phyloP scores from a whole-genome alignment of 2,329 filamentous ascomycete species.

The Colletotrichum sp. region DNA sequence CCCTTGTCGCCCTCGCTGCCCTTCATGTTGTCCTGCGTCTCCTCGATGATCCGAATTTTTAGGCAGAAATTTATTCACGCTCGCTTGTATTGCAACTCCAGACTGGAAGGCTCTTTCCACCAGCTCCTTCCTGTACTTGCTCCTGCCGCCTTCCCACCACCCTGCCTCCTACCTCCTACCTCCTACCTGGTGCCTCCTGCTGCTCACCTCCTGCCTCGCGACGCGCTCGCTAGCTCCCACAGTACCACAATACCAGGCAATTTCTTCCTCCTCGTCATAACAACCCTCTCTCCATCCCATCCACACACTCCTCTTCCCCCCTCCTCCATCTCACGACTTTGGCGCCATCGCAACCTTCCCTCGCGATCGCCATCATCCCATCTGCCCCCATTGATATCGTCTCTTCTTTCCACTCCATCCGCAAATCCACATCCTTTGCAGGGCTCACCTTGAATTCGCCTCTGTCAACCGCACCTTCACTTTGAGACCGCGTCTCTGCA shows the following conservation, averaged over 20 bases:
- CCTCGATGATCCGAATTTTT: neutral
- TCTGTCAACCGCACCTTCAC: neutral
- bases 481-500: neutral
- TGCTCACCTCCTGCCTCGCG: neutral
- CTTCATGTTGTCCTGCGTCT: neutral
- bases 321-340: neutral
- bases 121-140: neutral
- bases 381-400: neutral
- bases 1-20: neutral
- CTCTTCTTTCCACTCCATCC: neutral
- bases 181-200: neutral
- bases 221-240: neutral
- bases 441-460: neutral
- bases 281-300: neutral
- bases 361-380: neutral
- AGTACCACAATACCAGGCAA: neutral
- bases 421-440: neutral
- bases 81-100: neutral
- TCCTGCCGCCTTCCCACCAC: neutral
- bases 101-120: neutral
- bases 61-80: neutral
- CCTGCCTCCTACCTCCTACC: neutral
- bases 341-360: neutral
- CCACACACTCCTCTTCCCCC: neutral
- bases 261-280: neutral